A percentile compares a stretch with the other conserved stretches of the same genome.
These are phyloP conservation scores for Cyclocybe aegerita DNA, from an alignment of 768 basidiomycete genomes.

Conservation along the genomic window DNA sequence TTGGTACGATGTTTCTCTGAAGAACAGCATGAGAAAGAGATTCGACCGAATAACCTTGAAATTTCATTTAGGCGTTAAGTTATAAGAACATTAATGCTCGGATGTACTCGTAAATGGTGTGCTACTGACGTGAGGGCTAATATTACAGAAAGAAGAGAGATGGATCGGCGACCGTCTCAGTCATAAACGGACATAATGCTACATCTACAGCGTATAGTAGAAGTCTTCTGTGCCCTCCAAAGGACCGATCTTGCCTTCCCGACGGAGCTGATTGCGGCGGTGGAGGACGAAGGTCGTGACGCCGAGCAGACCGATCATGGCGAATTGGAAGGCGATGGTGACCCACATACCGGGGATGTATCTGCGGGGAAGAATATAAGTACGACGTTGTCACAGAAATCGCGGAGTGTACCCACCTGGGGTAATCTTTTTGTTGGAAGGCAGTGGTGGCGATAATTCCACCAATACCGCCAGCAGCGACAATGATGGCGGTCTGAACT, in stretches of 20 bases:
- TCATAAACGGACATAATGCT: neutral
- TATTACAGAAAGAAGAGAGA: no score
- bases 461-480: conserved; percentile 36
- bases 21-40: no score
- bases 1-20: no score
- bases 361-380: conserved; percentile 5
- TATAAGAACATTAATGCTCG: no score
- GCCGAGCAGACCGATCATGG: conserved; percentile 27
- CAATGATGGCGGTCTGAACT: conserved; percentile 34
- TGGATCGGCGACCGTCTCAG: no score
- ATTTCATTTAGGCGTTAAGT: no score
- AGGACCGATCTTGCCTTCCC: conserved; percentile 27
- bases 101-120: no score
- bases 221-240: conserved; percentile 35
- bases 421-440: conserved; percentile 34
- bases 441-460: conserved; percentile 39
- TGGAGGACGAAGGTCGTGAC: conserved; percentile 27
- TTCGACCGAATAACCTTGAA: no score
- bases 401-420: conserved; percentile 18
- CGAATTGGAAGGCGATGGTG: conserved; percentile 33
- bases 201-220: conserved; percentile 30
- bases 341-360: conserved; percentile 36
- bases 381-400: neutral
- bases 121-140: no score
- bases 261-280: conserved; percentile 27